These are phyloP conservation scores for Aphanomyces euteiches DNA, from an alignment of 352 stramenopile genomes.

Conservation along the genomic window DNA sequence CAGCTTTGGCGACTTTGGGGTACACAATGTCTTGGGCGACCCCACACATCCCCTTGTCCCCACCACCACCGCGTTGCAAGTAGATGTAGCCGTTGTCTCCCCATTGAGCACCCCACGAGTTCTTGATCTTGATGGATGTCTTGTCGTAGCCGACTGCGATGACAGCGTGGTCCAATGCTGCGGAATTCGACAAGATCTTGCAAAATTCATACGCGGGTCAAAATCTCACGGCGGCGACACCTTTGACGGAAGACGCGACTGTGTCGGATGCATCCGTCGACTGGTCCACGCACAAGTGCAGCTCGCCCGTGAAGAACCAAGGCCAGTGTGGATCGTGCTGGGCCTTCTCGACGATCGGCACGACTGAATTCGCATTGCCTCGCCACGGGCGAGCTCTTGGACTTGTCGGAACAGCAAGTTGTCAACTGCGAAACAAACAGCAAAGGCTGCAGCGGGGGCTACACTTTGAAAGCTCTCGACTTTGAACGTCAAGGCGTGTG, in stretches of 20 bases:
- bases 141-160: no score
- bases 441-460: not conserved
- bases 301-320: constrained; percentile 92
- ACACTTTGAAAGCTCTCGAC: not conserved
- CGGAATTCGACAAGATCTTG: constrained; percentile 14
- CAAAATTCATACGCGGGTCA: not conserved
- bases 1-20: not conserved
- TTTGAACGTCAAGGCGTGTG: not conserved
- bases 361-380: constrained; percentile 96
- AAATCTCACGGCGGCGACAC: not conserved
- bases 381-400: constrained; percentile 83
- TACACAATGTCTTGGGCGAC: not conserved
- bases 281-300: constrained; percentile 32
- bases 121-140: constrained; percentile 95
- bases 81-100: constrained; percentile 92
- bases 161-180: no score
- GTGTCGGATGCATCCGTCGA: constrained; percentile 20
- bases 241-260: not conserved
- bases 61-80: constrained; percentile 69
- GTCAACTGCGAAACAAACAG: constrained; percentile 68
- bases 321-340: constrained; percentile 89
- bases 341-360: constrained; percentile 96
- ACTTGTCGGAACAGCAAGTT: constrained; percentile 92
- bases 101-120: constrained; percentile 94
- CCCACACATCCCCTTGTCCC: not conserved